Conservation (phyloP, 176 grass and related monocot species). For the Phoenix roebelenii region DNA sequence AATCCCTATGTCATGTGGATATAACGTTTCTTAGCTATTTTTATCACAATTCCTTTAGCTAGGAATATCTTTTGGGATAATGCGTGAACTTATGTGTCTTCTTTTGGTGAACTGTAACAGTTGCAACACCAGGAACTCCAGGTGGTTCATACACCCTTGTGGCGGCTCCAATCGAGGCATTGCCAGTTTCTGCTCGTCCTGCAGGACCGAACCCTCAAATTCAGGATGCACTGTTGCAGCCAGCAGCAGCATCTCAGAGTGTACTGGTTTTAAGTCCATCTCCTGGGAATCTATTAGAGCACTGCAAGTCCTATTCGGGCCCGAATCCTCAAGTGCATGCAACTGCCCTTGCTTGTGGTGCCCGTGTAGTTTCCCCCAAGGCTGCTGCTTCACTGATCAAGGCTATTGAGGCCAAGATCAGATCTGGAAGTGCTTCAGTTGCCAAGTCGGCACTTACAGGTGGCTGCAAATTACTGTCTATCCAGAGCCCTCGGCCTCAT, state of each 20-base stretch:
- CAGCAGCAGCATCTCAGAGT: background rate
- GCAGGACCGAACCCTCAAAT: conserved; percentile 26
- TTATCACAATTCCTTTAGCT: too few relatives aligned
- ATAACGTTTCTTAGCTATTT: too few relatives aligned
- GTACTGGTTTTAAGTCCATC: conserved; percentile 17
- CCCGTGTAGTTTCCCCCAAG: conserved; percentile 47
- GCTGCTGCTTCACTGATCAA: conserved; percentile 53
- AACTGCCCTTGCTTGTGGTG: conserved; percentile 80
- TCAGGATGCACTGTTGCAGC: background rate
- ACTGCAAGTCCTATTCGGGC: conserved; percentile 17
- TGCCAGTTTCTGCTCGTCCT: conserved; percentile 66
- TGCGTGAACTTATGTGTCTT: too few relatives aligned
- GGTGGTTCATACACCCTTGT: conserved; percentile 12
- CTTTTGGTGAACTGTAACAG: conserved; percentile 12
- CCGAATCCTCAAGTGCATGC: conserved; percentile 49
- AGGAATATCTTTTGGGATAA: too few relatives aligned
- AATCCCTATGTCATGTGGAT: too few relatives aligned
- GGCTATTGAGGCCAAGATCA: conserved; percentile 69
- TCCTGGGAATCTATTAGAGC: conserved; percentile 15
- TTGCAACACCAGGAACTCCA: conserved; percentile 3
- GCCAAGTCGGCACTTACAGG: conserved; percentile 24
- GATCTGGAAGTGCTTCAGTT: conserved; percentile 56
- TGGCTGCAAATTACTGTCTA: conserved; percentile 16
- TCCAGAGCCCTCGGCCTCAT: conserved; percentile 7
- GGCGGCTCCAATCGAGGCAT: conserved; percentile 50